Evolutionary conservation across 179 eudicot species (phyloP), one percentile per base, ranked within the genome.

Genomic region (Dionaea muscipula): DNA sequence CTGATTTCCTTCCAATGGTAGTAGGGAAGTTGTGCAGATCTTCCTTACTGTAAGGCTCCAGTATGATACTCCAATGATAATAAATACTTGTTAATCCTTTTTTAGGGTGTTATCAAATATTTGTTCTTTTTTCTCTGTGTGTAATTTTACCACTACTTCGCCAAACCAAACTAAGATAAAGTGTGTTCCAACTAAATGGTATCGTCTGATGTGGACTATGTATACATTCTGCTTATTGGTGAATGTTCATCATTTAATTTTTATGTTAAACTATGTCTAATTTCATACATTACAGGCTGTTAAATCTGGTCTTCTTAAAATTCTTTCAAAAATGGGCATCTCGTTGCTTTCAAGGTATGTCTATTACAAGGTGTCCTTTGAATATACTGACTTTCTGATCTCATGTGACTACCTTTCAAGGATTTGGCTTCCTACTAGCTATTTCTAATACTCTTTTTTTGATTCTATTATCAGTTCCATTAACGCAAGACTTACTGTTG

Each of bases 281-380:
- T 46, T 52, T 10, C 38, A 27, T 63, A 26, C 38, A 43, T 60
- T 60, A 25, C 84, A 93, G 99, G 93, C 99, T 13, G 84, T 93
- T 45, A 82, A 68, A 55, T 68, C 96, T 71, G 99, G 99, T 52
- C 78, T 93, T 49, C 69, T 77, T 43, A 93, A 93, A 68, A 93
- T 93, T 70, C 93, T 93, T 58, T 93, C 99, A 15, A 93, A 93
- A 70, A 93, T 93, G 99, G 99, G 99, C 26, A 93, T 93, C 69
- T 93, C 95, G 36, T 72, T 93, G 73, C 96, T 93, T 55, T 93
- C 99, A 13, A 93, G 99, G 99, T 88, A 77, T 69, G 59, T 16
- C 9, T 38, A 43, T 56, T 50, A 19, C n/a, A 17, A 19, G 8
- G 38, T 47, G 8, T 23, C 3, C 8, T 45, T 50, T 55, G 43